These are phyloP conservation scores for Euphorbia schlechtendalii DNA, from an alignment of 441 rosid species.

Conservation along the genomic window DNA sequence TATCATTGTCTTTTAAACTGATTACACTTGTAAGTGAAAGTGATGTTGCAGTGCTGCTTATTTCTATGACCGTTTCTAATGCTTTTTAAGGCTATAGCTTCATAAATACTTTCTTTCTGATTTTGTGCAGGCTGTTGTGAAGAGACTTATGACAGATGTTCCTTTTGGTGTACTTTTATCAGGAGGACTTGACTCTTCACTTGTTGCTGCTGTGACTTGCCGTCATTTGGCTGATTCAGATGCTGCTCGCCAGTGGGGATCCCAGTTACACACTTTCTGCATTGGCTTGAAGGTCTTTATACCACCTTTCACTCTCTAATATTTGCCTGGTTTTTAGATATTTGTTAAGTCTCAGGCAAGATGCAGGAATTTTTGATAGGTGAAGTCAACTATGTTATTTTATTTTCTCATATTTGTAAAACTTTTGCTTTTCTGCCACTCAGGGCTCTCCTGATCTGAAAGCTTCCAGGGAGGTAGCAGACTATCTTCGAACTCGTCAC, in stretches of 20 bases:
- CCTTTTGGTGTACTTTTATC: constrained; percentile 98
- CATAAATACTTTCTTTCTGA: background rate
- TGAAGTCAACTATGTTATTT: background rate
- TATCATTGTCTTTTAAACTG: background rate
- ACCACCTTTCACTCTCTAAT: background rate
- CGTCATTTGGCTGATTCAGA: constrained; percentile 66
- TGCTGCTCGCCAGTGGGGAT: constrained; percentile 93
- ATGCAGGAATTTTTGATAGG: background rate
- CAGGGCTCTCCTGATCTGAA: constrained; percentile 96
- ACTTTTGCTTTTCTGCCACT: constrained; percentile 13
- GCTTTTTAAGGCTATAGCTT: background rate
- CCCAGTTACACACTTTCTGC: constrained; percentile 86
- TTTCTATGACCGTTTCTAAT: background rate
- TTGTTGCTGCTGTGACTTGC: constrained; percentile 92
- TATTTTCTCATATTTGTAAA: background rate
- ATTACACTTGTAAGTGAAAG: background rate
- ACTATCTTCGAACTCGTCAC: constrained; percentile 88
- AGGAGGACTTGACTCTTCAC: constrained; percentile 98
- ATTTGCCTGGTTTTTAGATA: constrained; percentile 3
- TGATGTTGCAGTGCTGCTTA: background rate
- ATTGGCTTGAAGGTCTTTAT: constrained; percentile 76
- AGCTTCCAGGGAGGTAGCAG: constrained; percentile 96
- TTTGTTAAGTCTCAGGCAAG: background rate
- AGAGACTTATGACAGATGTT: constrained; percentile 98
- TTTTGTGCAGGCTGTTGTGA: constrained; percentile 70